phyloP scores from a whole-genome alignment of 805 yeast species.

The Pachysolen tannophilus region DNA sequence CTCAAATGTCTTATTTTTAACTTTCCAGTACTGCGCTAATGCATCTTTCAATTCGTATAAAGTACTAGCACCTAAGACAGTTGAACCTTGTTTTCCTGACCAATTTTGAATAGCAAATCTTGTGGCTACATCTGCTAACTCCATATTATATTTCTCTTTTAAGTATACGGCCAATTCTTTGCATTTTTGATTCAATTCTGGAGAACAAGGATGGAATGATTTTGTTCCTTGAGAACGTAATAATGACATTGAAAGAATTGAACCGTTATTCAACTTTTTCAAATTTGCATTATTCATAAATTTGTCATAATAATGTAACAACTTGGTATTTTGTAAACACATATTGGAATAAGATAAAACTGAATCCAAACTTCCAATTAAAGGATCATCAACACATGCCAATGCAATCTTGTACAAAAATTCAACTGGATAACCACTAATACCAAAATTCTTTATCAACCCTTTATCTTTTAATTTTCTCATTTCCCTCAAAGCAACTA shows the following conservation, averaged over 20 bases:
- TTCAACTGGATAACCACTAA: constrained; percentile 82
- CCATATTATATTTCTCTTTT: constrained; percentile 33
- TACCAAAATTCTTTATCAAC: constrained; percentile 55
- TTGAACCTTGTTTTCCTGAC: constrained; percentile 41
- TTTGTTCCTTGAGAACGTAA: constrained; percentile 61
- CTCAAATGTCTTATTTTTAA: constrained; percentile 22
- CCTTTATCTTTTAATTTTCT: constrained; percentile 57
- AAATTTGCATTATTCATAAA: constrained; percentile 49
- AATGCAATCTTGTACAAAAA: constrained; percentile 48
- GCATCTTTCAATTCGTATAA: constrained; percentile 60
- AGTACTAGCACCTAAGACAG: constrained; percentile 73
- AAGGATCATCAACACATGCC: constrained; percentile 23
- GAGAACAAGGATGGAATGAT: constrained; percentile 74
- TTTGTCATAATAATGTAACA: constrained; percentile 37
- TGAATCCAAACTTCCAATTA: constrained; percentile 62
- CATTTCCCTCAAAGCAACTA: constrained; percentile 58
- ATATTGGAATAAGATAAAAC: constrained; percentile 75
- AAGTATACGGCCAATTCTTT: constrained; percentile 33
- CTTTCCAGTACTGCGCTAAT: constrained; percentile 44
- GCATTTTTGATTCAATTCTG: constrained; percentile 46
- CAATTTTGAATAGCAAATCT: constrained; percentile 64
- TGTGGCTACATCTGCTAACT: constrained; percentile 76
- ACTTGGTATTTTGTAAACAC: constrained; percentile 65
- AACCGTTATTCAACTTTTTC: constrained; percentile 62
- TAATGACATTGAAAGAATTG: constrained; percentile 84